A percentile compares a stretch with the other conserved stretches of the same genome.
These are phyloP conservation scores for Heliosperma pusillum DNA, from an alignment of 148 eudicot genomes.

Conservation along the genomic window DNA sequence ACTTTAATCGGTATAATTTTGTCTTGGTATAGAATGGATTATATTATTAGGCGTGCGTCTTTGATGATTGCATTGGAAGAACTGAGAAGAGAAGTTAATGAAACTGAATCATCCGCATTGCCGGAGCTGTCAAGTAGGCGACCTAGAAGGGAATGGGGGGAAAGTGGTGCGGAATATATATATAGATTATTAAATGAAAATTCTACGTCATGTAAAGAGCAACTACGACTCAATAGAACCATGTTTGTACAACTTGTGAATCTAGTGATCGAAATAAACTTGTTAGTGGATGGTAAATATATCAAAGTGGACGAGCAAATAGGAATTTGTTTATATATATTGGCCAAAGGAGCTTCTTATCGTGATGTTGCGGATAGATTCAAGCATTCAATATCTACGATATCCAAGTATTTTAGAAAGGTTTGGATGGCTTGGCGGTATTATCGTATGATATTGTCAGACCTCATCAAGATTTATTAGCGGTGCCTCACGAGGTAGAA, in stretches of 20 bases:
- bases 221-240: neutral
- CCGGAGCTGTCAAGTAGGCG: neutral
- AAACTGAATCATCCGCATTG: too few species aligned
- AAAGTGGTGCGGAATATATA: neutral
- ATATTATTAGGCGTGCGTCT: too few species aligned
- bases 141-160: constrained; percentile 1
- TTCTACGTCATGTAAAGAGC: neutral
- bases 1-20: too few species aligned
- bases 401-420: constrained; percentile 5
- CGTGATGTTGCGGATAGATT: constrained; percentile 10
- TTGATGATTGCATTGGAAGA: too few species aligned
- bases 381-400: constrained; percentile 1
- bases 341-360: constrained; percentile 5
- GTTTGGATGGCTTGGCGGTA: neutral
- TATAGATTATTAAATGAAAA: constrained; percentile 5
- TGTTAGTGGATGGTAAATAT: neutral
- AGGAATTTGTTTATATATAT: constrained; percentile 1
- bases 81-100: too few species aligned
- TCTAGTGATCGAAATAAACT: neutral
- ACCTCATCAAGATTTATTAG: neutral
- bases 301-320: constrained; percentile 6
- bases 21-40: too few species aligned
- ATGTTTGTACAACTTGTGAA: neutral
- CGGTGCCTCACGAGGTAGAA: neutral
- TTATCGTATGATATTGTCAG: neutral